Evolutionary conservation across 768 basidiomycete genomes (phyloP), one percentile per base, ranked within the genome.

Genomic region (Xerocomellus intermedius): DNA sequence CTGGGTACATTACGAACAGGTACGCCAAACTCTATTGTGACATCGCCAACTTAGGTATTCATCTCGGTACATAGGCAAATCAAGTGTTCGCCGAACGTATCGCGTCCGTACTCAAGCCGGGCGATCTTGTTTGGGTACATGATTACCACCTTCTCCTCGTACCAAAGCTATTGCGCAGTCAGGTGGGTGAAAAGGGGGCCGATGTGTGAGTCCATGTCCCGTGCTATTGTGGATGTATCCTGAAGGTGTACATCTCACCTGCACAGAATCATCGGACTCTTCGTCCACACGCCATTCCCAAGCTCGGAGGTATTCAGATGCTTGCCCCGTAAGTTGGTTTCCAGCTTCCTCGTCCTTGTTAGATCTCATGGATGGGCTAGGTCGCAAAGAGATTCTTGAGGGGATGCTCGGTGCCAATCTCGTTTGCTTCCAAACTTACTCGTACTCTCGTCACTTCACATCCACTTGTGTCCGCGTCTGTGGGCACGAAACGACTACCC

Each of bases 341-440:
- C 4, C 19, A 2, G 3, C 17, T 24, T 57, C 1, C n/a, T 24
- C n/a, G 7, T 33, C 19, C 39, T 33, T 21, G 14, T 33, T 21
- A 22, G 10, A 43, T 58, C 35, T 63, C 39, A 60, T 48, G 14
- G 4, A 35, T 45, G 30, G n/a, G 0, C n/a, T 55, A 84, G 86
- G 86, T 46, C 84, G 96, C 44, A 91, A 89, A 64, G 94, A 98
- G 73, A 91, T 98, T 56, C 80, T 99, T 24, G 94, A 98, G 59
- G 97, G 96, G 36, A 97, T 99, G 92, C 87, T 98, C 42, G 94
- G 95, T 30, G 94, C 96, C 46, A 94, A 97, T 74, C 81, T 97
- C 33, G 85, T 98, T 46, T 95, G 92, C 72, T 98, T 99, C 90
- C 91, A 93, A 78, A 97, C 95, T 0, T 97, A 96, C 72, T 94